These are phyloP conservation scores for Vigna angularis DNA, from an alignment of 306 rosid species.

Conservation along the genomic window DNA sequence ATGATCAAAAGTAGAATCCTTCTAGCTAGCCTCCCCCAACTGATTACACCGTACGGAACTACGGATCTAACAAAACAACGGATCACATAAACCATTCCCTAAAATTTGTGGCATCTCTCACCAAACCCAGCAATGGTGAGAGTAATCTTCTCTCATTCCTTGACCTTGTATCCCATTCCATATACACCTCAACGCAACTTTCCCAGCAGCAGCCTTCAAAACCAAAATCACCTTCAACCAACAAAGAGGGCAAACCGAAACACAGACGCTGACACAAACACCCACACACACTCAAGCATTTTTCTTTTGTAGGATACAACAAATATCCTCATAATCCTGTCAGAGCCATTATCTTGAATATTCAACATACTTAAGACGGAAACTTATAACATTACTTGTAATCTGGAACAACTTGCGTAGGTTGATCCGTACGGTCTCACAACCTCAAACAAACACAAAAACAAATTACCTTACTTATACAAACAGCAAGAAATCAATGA, in stretches of 20 bases:
- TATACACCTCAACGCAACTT: background rate
- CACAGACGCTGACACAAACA: background rate
- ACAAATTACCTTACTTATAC: background rate
- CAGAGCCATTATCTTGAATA: background rate
- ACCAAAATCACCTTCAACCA: background rate
- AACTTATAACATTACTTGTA: background rate
- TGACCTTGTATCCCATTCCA: background rate
- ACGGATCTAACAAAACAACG: conserved; percentile 4
- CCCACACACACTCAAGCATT: background rate
- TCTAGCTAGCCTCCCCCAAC: conserved; percentile 9
- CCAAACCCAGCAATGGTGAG: background rate
- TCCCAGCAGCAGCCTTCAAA: conserved; percentile 8
- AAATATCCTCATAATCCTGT: background rate
- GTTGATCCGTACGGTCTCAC: background rate
- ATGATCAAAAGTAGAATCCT: conserved; percentile 30
- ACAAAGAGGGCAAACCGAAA: conserved; percentile 9
- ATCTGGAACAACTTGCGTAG: background rate
- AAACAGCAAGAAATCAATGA: background rate
- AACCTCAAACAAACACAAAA: background rate
- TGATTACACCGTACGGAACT: conserved; percentile 5
- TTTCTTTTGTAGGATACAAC: background rate
- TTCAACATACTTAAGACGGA: background rate
- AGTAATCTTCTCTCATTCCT: conserved; percentile 3
- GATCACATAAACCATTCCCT: conserved; percentile 8
- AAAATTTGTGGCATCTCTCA: background rate